Base-by-base conservation (phyloP, 23 red algal genomes). In the Gracilaria domingensis region DNA sequence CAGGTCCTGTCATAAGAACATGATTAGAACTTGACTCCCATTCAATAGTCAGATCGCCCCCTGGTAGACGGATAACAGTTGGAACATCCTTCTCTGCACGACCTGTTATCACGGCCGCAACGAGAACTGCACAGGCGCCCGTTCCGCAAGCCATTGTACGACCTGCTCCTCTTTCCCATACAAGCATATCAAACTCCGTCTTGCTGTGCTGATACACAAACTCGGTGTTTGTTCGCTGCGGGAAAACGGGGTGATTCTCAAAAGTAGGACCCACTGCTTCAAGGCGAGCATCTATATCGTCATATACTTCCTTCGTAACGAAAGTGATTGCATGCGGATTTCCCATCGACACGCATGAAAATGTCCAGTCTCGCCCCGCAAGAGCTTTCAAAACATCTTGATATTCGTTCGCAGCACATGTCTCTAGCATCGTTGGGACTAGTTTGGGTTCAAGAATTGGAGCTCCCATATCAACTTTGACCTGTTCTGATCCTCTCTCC, bases 1-100 rank as follows among this genome's bases (percentile, higher is more conserved):
- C 97, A 20, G 97, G 97, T 33, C 97, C 97, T n/a, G 97, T 99
- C 97, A 99, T 99, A 37, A 94, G 75, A 24, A 99, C 85, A 65
- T 94, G 94, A 36, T 87, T 71, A 40, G 94, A 77, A 17, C 45
- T 57, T 25, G 70, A 72, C 23, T 65, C 88, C 97, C 97, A 99
- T 50, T 94, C 85, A 66, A 95, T 96, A 58, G 47, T 79, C 23
- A 99, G 87, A 26, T 87, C 84, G 12, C 97, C 97, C 44, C 97
- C 97, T 26, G 97, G 97, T 21, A 99, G 57, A 77, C 76, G 56
- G 21, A 99, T 93, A 24, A 75, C 40, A n/a, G 66, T 61, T 16
- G 76, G 64, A 49, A 73, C 50, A 69, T 88, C 77, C 56, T 78
- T 83, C 18, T 80, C 51, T 29, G 88, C 65, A 17, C 60, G 66